Percentiles rank a stretch among this genome's conserved stretches.
Conservation (phyloP, 2,329 filamentous ascomycete genomes). For the Sporothrix dimorphospora region DNA sequence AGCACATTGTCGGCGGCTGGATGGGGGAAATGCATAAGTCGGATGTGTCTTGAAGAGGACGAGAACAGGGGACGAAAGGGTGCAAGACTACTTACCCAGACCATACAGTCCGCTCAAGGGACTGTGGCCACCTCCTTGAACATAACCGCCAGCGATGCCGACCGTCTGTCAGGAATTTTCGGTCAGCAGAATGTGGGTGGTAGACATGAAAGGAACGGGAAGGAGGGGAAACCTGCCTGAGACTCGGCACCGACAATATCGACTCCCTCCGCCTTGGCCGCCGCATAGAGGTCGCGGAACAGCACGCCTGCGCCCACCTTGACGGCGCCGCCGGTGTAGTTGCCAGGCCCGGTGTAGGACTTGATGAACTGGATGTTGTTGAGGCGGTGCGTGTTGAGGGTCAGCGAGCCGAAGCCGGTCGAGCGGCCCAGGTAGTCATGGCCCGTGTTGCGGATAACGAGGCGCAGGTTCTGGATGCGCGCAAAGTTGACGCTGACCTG, state of each 20-base stretch:
- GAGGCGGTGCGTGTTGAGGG: constrained; percentile 59
- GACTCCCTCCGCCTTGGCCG: constrained; percentile 46
- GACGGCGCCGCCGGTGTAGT: constrained; percentile 51
- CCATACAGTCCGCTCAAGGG: constrained; percentile 47
- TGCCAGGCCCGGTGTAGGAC: constrained; percentile 38
- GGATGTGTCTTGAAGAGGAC: not conserved
- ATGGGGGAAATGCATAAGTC: not conserved
- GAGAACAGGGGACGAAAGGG: not conserved
- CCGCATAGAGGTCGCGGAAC: constrained; percentile 47
- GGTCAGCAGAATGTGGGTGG: not conserved
- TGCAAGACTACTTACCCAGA: constrained; percentile 34
- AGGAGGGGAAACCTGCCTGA: constrained; percentile 34
- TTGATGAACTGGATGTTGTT: constrained; percentile 48
- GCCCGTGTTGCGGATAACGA: constrained; percentile 60
- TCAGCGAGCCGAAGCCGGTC: constrained; percentile 60
- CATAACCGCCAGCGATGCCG: constrained; percentile 57
- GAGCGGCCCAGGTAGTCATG: constrained; percentile 59
- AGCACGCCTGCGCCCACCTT: constrained; percentile 55
- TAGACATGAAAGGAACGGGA: not conserved
- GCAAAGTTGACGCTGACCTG: constrained; percentile 48
- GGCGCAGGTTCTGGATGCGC: constrained; percentile 51
- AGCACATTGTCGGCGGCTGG: constrained; percentile 53
- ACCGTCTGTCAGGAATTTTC: constrained; percentile 22
- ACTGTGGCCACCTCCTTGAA: constrained; percentile 54
- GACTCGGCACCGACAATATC: constrained; percentile 55